Evolutionary conservation across 139 green algal species (phyloP).

Genomic region (Volvox africanus): DNA sequence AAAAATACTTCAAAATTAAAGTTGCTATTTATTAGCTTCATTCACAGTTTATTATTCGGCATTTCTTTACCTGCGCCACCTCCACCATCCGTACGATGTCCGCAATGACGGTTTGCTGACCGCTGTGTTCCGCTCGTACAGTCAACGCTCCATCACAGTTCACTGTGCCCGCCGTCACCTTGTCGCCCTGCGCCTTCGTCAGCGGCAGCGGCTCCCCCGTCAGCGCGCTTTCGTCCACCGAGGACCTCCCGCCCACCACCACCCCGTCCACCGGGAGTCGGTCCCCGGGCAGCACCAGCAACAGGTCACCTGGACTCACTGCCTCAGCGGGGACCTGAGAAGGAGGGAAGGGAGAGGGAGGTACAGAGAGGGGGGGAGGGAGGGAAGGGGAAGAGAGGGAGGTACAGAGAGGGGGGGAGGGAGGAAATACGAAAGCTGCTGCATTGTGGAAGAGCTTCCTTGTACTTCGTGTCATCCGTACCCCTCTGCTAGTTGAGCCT

Average conservation of each 20-base stretch:
- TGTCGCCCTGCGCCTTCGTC: constrained; percentile 71
- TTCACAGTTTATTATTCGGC: background rate
- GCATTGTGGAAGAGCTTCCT: background rate
- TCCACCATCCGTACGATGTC: constrained; percentile 90
- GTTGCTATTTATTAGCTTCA: background rate
- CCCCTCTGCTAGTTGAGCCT: background rate
- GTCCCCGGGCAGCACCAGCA: constrained; percentile 89
- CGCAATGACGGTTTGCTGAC: constrained; percentile 86
- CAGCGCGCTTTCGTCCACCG: constrained; percentile 85
- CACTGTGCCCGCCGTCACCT: constrained; percentile 86
- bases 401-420: background rate
- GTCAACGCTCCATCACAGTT: constrained; percentile 86
- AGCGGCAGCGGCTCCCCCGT: constrained; percentile 90
- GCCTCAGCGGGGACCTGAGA: constrained; percentile 77
- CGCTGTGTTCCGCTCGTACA: constrained; percentile 75
- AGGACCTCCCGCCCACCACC: constrained; percentile 75
- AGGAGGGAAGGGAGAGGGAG: background rate
- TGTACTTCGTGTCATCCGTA: background rate
- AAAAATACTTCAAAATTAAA: too few relatives aligned
- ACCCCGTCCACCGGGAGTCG: constrained; percentile 87
- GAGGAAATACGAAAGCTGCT: background rate
- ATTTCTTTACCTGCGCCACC: constrained; percentile 64
- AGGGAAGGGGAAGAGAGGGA: background rate
- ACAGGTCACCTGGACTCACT: constrained; percentile 75
- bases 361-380: background rate